These are phyloP conservation scores for Circinella umbellata DNA, from an alignment of 371 early-diverging fungal genomes.

Conservation along the genomic window DNA sequence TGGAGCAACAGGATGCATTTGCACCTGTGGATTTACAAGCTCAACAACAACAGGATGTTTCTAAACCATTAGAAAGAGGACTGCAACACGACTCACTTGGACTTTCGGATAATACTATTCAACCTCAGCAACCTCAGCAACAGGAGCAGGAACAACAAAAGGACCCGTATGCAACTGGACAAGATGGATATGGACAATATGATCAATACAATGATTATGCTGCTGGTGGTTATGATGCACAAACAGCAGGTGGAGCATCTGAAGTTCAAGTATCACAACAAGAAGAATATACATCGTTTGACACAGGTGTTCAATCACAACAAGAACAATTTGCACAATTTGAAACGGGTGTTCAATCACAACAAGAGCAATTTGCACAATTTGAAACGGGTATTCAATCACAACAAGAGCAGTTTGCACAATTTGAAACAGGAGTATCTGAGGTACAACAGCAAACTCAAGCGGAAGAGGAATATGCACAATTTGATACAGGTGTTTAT, in stretches of 20 bases:
- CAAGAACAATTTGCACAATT: neutral
- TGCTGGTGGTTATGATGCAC: neutral
- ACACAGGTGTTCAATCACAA: constrained; percentile 2
- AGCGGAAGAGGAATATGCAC: neutral
- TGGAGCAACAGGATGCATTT: neutral
- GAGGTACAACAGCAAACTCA: neutral
- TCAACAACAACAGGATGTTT: neutral
- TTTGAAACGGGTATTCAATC: constrained; percentile 2
- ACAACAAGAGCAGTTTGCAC: neutral
- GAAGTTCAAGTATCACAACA: constrained; percentile 9
- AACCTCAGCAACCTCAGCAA: neutral
- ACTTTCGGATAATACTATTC: neutral
- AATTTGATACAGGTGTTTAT: neutral
- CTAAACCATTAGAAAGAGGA: neutral
- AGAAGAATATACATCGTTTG: neutral
- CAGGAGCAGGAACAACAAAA: constrained; percentile 7
- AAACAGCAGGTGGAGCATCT: neutral
- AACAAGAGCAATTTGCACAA: neutral
- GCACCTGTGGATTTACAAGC: neutral
- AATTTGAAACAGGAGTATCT: neutral
- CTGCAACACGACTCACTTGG: too few species aligned
- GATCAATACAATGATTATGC: constrained; percentile 3
- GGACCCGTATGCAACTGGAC: neutral
- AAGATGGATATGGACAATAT: constrained; percentile 1
- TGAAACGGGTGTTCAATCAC: constrained; percentile 11